Evolutionary conservation across 208 protist genomes (phyloP), one percentile per base, ranked within the genome.

Genomic region (Trypanosoma avium): DNA sequence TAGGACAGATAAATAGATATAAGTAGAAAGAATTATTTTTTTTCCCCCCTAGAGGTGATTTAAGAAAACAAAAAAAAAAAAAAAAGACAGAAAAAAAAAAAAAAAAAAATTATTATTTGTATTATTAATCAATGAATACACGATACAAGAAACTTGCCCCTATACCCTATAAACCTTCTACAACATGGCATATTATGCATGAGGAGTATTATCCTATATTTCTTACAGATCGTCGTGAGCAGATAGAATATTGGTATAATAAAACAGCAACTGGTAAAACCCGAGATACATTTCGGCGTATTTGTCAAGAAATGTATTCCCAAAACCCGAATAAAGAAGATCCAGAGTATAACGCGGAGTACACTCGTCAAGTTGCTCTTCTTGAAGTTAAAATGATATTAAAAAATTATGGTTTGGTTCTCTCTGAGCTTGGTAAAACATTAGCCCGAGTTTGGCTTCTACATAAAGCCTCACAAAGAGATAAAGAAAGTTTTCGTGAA

Each of bases 191-290:
- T 61, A 59, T 92, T n/a, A 90, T 96, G 80, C 70, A 84, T 64
- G 90, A 93, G 63, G 52, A 72, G 29, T 96, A 92, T 57, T 61
- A 84, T 45, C 61, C 67, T 8, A 67, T 94, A 38, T 94, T 96
- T 67, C 57, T 73, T 0, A 33, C 75, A 0, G 58, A 71, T 24
- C 53, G 42, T 22, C 72, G 69, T 4, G 62, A 79, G 38, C 79
- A 77, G 29, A 76, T 96, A 10, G 84, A 96, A 77, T 84, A 84
- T 54, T 96, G 90, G 87, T 96, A 96, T 72, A 96, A 96, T 74
- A 84, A 88, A 61, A 68, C 50, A 21, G 90, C 90, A 29, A 83
- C 83, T 0, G 82, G 83, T 0, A 15, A 60, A 2, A 86, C 93
- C 61, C 90, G 90, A 0, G 72, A 91, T 17, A 60, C 70, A 3